A percentile compares a stretch with the other conserved stretches of the same genome.
Evolutionary conservation across 805 yeast species (phyloP).

Genomic region (Cyberlindnera amylophila): DNA sequence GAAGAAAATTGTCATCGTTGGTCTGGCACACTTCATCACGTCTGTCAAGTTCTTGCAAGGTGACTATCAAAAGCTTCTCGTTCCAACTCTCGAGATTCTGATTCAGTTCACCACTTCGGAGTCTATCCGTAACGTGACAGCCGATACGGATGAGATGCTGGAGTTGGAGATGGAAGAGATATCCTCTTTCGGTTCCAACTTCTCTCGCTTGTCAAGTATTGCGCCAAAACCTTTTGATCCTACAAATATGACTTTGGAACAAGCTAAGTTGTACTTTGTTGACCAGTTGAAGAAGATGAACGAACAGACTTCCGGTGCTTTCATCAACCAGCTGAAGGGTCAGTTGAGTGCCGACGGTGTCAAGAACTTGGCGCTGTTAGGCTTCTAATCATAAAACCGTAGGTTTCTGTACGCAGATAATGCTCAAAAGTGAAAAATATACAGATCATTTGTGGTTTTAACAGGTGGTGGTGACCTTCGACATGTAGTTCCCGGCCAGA

Average conservation of each 20-base stretch:
- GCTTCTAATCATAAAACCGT: no score
- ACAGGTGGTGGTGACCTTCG: no score
- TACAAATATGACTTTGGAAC: constrained; percentile 16
- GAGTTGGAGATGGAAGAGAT: constrained; percentile 62
- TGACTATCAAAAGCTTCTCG: constrained; percentile 38
- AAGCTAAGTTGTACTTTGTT: constrained; percentile 19
- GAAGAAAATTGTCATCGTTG: constrained; percentile 50
- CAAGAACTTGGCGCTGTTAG: constrained; percentile 17
- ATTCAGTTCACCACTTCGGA: constrained; percentile 36
- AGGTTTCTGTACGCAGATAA: no score
- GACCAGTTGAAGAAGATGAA: constrained; percentile 20
- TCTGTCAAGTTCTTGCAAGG: constrained; percentile 34
- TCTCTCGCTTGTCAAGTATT: constrained; percentile 67
- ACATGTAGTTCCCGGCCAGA: no score
- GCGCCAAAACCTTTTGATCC: constrained; percentile 69
- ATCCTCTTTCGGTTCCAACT: constrained; percentile 82
- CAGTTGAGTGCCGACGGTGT: constrained; percentile 19
- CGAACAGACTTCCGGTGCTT: constrained; percentile 16
- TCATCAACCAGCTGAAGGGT: constrained; percentile 18
- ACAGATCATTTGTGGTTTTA: no score
- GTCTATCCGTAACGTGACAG: constrained; percentile 32
- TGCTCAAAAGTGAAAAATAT: no score
- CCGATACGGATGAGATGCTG: constrained; percentile 36
- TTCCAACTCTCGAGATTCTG: constrained; percentile 41
- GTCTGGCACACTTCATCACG: constrained; percentile 42